phyloP scores from a whole-genome alignment of 1,284 basidiomycete species.

The Ganoderma resinaceum region DNA sequence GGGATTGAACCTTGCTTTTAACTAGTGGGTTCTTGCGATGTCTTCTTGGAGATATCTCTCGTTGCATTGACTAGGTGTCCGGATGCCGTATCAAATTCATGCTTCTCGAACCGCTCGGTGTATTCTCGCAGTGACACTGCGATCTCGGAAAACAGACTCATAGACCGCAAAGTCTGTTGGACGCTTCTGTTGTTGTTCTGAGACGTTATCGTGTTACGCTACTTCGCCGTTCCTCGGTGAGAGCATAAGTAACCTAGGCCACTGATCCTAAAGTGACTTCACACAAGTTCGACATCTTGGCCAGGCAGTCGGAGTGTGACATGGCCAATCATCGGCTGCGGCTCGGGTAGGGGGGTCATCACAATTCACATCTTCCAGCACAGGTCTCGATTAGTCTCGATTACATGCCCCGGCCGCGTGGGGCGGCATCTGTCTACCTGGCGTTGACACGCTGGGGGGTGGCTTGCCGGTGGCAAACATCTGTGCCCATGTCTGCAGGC shows the following conservation, averaged over 20 bases:
- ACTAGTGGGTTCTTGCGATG: neutral
- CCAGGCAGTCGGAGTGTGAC: neutral
- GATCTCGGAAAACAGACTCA: neutral
- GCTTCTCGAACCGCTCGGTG: neutral
- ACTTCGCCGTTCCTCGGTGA: neutral
- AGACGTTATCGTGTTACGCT: neutral
- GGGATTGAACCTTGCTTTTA: neutral
- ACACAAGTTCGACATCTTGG: neutral
- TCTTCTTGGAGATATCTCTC: neutral
- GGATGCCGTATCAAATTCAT: neutral
- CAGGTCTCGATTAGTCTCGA: neutral
- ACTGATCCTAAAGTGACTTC: neutral
- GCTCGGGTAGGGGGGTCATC: neutral
- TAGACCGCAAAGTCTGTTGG: neutral
- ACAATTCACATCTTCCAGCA: neutral
- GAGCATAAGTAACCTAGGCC: neutral
- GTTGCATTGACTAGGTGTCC: neutral
- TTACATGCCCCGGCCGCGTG: neutral
- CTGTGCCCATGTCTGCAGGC: neutral
- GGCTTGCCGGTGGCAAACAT: neutral
- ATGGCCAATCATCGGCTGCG: neutral
- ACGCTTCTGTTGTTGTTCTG: neutral
- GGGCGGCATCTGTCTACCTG: slow-evolving; percentile 1
- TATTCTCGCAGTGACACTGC: neutral
- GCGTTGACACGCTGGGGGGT: too few species aligned